Evolutionary conservation across 2,329 filamentous ascomycete genomes (phyloP), one percentile per base, ranked within the genome.

Genomic region (Cladosporium colombiae): DNA sequence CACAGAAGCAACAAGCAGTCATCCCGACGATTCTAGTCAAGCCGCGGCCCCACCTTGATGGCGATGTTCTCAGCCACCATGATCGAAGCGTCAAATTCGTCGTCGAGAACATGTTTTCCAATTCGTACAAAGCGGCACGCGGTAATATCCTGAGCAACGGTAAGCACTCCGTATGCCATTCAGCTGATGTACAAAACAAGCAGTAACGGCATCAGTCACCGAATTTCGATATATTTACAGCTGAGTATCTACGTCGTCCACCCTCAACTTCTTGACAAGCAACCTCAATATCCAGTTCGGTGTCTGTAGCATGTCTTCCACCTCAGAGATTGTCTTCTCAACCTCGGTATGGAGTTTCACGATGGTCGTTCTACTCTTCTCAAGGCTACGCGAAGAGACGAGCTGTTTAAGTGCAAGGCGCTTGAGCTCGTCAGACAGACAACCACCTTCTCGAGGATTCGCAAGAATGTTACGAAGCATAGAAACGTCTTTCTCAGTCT

Each of bases 391-490:
- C 27, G 52, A 55, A 55, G 52, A 31, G 18, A 55, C 27, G 25
- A 55, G 52, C 52, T 55, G 52, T 23, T 55, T 55, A 4, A 55
- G 52, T 31, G 52, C 52, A 29, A 55, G 25, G 18, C 29, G 52
- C 27, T 55, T 55, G 10, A 55, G 29, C 52, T 55, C 52, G 11
- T 55, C 52, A 2, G 52, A 33, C 52, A 55, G 18, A 14, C 52
- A 55, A 8, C 52, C 52, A 21, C 29, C 29, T 29, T 55, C 27
- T 29, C 52, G 52, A n/a, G 27, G 52, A 55, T 55, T 55, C 27
- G 52, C 52, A 21, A 55, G 52, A 10, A 55, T 55, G 29, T 13
- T 55, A 7, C 52, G 52, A 33, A 55, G 52, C 16, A 55, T 33
- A 2, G 52, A 55, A 13, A 55, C 52, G 4, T 55, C 27, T 6